Base-by-base conservation (phyloP, 2,329 filamentous ascomycete genomes). In the Ceratocystis harringtonii region DNA sequence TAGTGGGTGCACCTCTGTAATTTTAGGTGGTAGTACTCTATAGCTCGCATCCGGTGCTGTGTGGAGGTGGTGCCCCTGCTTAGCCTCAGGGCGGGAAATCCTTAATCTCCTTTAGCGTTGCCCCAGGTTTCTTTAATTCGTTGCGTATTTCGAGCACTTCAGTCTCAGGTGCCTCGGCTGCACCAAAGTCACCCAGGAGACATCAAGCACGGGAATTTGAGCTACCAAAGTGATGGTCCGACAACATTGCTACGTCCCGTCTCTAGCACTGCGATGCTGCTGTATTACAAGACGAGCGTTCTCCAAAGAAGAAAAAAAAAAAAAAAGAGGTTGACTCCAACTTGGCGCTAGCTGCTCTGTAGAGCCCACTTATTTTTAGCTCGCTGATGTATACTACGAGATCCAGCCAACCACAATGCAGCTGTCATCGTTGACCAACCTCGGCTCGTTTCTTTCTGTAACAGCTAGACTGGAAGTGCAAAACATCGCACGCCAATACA, bases 371-470 rank as follows among this genome's bases (percentile, higher is more conserved):
- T 41, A 17, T 52, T 52, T 7, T 52, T 22, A 52, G 25, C 30
- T 63, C 17, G 36, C 15, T 55, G 28, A 50, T 52, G 48, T n/a
- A 48, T 8, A 10, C 8, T 25, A 22, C 48, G n/a, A 19, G 48
- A 45, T 43, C 12, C 32, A 41, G 44, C 61, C 65, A 66, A 66
- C 45, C 65, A 64, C 43, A 62, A 7, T 41, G 62, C 52, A 55
- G 52, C 25, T 36, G 30, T 66, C 43, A 57, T 48, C 25, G 55
- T 64, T 65, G 36, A 63, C 61, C 61, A 64, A 66, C 65, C 65
- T 66, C 65, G 65, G 65, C 61, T 66, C 52, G 57, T 66, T 65
- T 55, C 19, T 41, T 36, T 61, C 41, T 60, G 36, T 10, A 41
- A 64, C 8, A 60, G 8, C 10, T 41, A 22, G 62, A 52, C 22